Conservation (phyloP, 148 eudicot species). For the Persicaria tinctoria region DNA sequence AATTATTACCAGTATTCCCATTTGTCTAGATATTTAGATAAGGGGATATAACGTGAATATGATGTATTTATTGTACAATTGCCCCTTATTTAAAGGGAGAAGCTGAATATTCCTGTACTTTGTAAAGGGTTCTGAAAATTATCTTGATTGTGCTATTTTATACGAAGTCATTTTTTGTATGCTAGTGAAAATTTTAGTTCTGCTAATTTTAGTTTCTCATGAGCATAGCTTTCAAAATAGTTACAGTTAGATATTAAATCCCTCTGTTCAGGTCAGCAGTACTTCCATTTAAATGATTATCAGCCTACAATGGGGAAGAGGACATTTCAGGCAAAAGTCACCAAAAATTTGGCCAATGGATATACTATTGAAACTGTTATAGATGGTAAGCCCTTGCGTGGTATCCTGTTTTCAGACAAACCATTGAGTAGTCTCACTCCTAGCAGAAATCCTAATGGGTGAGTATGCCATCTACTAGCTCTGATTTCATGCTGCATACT, state of each 20-base stretch:
- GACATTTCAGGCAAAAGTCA: slow-evolving; percentile 80
- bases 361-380: slow-evolving; percentile 71
- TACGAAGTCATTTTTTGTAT: neutral
- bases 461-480: slow-evolving; percentile 10
- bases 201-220: neutral
- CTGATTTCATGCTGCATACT: neutral
- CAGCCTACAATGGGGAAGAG: slow-evolving; percentile 63
- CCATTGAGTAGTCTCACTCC: slow-evolving; percentile 18
- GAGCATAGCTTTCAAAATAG: neutral
- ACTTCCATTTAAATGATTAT: slow-evolving; percentile 52
- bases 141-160: neutral
- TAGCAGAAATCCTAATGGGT: slow-evolving; percentile 38
- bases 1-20: neutral
- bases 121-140: no score
- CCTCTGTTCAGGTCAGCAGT: slow-evolving; percentile 45
- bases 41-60: neutral
- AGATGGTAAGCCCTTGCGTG: slow-evolving; percentile 85
- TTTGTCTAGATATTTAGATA: neutral
- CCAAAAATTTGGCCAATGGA: slow-evolving; percentile 47
- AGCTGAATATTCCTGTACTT: neutral
- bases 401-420: slow-evolving; percentile 62
- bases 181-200: neutral
- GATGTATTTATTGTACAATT: neutral
- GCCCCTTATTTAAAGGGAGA: neutral
- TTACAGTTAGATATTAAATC: neutral